Evolutionary conservation across 371 early-diverging fungal species (phyloP).

Genomic region (Haplosporangium sp.): DNA sequence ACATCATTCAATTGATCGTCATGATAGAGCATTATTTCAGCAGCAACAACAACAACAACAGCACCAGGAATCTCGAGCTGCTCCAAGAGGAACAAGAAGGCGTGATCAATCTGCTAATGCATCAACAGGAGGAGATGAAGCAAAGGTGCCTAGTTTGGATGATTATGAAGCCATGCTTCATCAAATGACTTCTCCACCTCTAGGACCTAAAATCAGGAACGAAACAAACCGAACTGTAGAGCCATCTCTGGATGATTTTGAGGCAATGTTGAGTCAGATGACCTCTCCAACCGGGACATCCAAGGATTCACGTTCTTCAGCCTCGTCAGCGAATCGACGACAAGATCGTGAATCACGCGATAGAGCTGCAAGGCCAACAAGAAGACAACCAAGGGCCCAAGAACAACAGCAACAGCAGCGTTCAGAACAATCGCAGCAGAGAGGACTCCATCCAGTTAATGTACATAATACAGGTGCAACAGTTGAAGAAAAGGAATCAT

Average conservation of each 20-base stretch:
- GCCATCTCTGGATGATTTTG: constrained; percentile 42
- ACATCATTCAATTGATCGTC: not conserved
- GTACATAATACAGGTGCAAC: not conserved
- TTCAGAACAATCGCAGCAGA: not conserved
- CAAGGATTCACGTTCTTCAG: constrained; percentile 14
- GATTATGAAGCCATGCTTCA: constrained; percentile 52
- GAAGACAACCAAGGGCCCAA: constrained; percentile 6
- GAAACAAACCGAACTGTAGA: not conserved
- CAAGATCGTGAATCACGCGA: constrained; percentile 33
- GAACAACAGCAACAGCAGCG: constrained; percentile 3
- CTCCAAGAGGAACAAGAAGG: constrained; percentile 20
- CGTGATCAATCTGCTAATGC: constrained; percentile 20
- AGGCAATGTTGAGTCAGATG: constrained; percentile 48
- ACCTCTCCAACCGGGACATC: constrained; percentile 39
- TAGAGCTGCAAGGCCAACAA: constrained; percentile 14
- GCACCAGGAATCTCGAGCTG: constrained; percentile 13
- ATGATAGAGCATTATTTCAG: constrained; percentile 6
- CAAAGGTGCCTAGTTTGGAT: constrained; percentile 30
- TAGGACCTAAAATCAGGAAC: constrained; percentile 22
- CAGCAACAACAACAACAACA: constrained; percentile 17
- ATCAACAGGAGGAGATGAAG: constrained; percentile 7
- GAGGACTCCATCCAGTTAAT: not conserved
- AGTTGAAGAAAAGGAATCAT: constrained; percentile 9
- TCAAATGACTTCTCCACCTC: constrained; percentile 38
- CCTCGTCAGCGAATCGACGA: constrained; percentile 14